Evolutionary conservation across 352 stramenopile genomes (phyloP).

Genomic region (Phytophthora brassicae): DNA sequence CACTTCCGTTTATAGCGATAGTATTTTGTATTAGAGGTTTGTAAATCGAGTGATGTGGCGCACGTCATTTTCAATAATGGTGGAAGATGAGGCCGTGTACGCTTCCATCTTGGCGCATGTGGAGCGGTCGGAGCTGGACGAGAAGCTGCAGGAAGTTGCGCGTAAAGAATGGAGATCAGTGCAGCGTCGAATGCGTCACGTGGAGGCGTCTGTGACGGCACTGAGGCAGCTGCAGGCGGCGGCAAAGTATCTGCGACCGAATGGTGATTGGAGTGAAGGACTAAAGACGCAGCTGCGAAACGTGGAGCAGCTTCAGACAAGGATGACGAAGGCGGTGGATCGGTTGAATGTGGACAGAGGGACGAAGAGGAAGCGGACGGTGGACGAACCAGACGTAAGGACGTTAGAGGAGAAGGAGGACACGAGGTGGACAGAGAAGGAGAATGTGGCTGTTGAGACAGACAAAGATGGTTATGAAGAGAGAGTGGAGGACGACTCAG

Average conservation of each 20-base stretch:
- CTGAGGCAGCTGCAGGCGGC: constrained; percentile 33
- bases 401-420: constrained; percentile 8
- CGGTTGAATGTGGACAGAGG: constrained; percentile 2
- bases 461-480: background rate
- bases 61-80: constrained; percentile 4
- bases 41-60: background rate
- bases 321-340: constrained; percentile 5
- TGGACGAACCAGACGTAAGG: constrained; percentile 1
- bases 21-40: background rate
- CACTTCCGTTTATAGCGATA: background rate
- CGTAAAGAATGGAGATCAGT: constrained; percentile 15
- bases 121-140: constrained; percentile 22
- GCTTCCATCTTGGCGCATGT: constrained; percentile 38
- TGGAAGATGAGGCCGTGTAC: constrained; percentile 28
- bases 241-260: constrained; percentile 22
- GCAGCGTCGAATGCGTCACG: constrained; percentile 5
- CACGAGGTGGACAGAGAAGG: background rate
- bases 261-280: constrained; percentile 18
- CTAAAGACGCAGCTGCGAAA: constrained; percentile 16
- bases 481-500: background rate
- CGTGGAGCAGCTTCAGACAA: constrained; percentile 15
- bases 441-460: background rate
- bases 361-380: constrained; percentile 19
- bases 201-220: constrained; percentile 14
- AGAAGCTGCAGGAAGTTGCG: constrained; percentile 22